Evolutionary conservation across 306 rosid species (phyloP), one percentile per base, ranked within the genome.

Genomic region (Leucaena leucocephala): DNA sequence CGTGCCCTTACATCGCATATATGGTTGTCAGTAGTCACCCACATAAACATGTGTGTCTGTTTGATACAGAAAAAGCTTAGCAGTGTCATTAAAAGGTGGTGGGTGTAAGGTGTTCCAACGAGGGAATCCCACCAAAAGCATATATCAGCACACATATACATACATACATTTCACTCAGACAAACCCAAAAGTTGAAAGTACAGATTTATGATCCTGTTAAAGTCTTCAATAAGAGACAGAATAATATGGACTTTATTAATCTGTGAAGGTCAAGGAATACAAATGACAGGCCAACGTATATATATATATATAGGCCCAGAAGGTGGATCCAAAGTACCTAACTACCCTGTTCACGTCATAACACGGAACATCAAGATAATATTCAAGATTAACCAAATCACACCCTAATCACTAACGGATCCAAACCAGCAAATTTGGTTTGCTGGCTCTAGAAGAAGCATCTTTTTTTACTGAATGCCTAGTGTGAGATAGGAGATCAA

Each of bases 371-470:
- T 27, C 27, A 27, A 27, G 27, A 27, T 27, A 27, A 27, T 27
- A 27, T 27, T 27, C 27, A 27, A 27, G 27, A 27, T 27, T 27
- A 27, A 27, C 1, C 27, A 27, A 27, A 27, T 27, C 27, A 27
- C 0, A 1, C 27, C 27, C 27, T 27, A 27, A 27, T 27, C 27
- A 27, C 27, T 27, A 27, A 27, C 27, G 1, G 12, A 82, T 72
- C 75, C 70, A 62, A 35, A 66, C 40, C 77, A 52, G 21, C 82
- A 74, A 85, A 71, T 57, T 12, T 66, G 84, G 86, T 27, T 76
- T 79, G 35, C 80, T 82, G 73, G 6, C 22, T 58, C 64, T 71
- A 78, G 58, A 85, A 71, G 75, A 76, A 79, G 84, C 77, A 85
- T 67, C 82, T 62, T 67, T 70, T 61, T 63, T 79, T 52, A 81